Base-by-base conservation (phyloP, 1,139 yeast species). In the Kodamaea alishanica region DNA sequence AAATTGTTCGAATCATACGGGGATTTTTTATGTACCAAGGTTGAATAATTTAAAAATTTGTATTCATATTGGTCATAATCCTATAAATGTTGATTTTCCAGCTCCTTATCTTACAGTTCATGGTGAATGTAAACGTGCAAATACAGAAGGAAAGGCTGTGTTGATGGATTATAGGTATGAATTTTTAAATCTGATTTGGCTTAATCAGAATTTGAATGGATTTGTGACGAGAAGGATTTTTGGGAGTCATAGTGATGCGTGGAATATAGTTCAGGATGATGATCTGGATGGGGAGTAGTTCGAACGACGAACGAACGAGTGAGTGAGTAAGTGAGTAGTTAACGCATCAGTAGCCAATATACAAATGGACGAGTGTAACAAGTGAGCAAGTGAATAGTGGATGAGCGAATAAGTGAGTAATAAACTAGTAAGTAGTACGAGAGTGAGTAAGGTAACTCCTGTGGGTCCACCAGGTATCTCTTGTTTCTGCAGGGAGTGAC, bases 31-130 rank as follows among this genome's bases (percentile, higher is more conserved):
- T 46, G 62, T 65, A 34, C 83, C 83, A 8, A 48, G 60, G 22
- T 43, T 47, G 30, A 67, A 65, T 39, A 28, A 55, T 24, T 60
- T 76, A 11, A 63, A 67, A 35, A 50, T 76, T n/a, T 54, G 59
- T 38, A 54, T 47, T 22, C 61, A 64, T 57, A 45, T 67, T 48
- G 56, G 60, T 1, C 38, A 35, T 8, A 41, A 56, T 46, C 70
- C 57, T 31, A 59, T 54, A 4, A 57, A 56, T 32, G 45, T 63
- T 2, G 56, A 60, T 26, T 60, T 76, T 22, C 69, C 75, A 10
- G 84, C 86, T 0, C 92, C 92, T 2, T 84, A 83, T 52, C 62
- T 84, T 52, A 82, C 86, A 35, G 65, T 70, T 5, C 88, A 83
- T 55, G 94, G 94, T 24, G 92, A 84, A 55, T 74, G 81, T 8